Base-by-base conservation (phyloP, 805 yeast species). In the Zygosaccharomyces pseudorouxii region DNA sequence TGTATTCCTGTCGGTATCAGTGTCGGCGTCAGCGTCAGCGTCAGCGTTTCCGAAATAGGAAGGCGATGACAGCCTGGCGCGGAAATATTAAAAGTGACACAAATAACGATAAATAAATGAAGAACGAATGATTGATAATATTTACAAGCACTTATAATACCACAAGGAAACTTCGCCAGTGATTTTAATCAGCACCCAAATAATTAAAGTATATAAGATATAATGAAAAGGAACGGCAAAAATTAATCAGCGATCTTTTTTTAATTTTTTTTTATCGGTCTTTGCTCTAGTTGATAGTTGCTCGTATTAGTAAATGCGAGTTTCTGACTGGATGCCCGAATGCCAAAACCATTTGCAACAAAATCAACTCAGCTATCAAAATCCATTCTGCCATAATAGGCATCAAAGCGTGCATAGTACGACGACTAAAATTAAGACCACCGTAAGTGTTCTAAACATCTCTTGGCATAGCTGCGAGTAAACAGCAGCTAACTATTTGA, bases 391-490 rank as follows among this genome's bases (percentile, higher is more conserved):
- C 30, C n/a, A 25, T 27, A 16, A 10, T 18, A 22, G 29, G 7
- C 12, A 29, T 29, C 27, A 41, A 11, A 41, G 22, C 8, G 44
- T 20, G 28, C 44, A 41, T 29, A 41, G 36, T 22, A 41, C 36
- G 18, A 41, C 25, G 5, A 41, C 18, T 16, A 41, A 16, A 18
- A 41, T 41, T 10, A 41, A n/a, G 10, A 41, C 9, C 5, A 33
- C 5, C 10, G 36, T 23, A n/a, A 41, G 33, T 29, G 44, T 41
- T 23, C 36, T 41, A 23, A 28, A 41, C 44, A 41, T 41, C 7
- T 25, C 23, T 10, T 29, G 23, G 18, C 12, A n/a, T 22, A 5
- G 23, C 30, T 27, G 20, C 4, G 5, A 16, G 33, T 14, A 11
- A 14, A 33, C 16, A 19, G 4, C 16, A 16, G 10, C 20, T 9